Evolutionary conservation across 2,329 filamentous ascomycete genomes (phyloP).

Genomic region (Diplodia scrobiculata): DNA sequence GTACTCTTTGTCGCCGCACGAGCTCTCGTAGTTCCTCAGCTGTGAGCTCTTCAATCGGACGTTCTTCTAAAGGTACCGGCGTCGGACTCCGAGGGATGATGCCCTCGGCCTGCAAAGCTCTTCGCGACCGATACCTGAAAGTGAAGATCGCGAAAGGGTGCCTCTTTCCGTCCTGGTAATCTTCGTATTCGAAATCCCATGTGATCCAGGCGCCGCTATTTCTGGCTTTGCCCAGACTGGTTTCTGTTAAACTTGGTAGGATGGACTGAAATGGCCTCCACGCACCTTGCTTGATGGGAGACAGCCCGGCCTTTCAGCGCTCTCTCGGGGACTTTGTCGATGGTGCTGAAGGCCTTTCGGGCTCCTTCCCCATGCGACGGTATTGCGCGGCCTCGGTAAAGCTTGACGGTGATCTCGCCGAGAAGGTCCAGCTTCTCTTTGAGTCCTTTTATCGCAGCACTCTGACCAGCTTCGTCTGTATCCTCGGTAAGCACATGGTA

Average conservation of each 20-base stretch:
- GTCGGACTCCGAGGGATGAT: constrained; percentile 40
- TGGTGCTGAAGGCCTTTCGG: constrained; percentile 11
- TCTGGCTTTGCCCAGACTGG: constrained; percentile 7
- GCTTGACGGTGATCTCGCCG: constrained; percentile 15
- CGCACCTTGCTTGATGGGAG: constrained; percentile 34
- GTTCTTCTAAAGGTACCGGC: constrained; percentile 35
- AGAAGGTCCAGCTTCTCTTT: constrained; percentile 21
- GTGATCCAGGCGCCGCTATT: constrained; percentile 17
- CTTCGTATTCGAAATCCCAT: constrained; percentile 17
- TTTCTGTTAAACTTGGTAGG: not conserved
- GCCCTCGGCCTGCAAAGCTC: constrained; percentile 39
- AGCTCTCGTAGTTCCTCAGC: constrained; percentile 36
- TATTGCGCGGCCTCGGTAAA: constrained; percentile 11
- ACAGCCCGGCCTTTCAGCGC: constrained; percentile 34
- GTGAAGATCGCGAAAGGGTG: constrained; percentile 35
- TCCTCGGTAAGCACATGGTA: not conserved
- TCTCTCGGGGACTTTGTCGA: constrained; percentile 34
- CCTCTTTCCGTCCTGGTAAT: constrained; percentile 8
- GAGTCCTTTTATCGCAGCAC: constrained; percentile 7
- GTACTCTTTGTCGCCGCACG: constrained; percentile 33
- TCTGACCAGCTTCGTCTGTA: constrained; percentile 20
- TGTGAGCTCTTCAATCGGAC: constrained; percentile 34
- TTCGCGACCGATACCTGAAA: constrained; percentile 39
- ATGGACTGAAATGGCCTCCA: not conserved
- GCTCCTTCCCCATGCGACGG: constrained; percentile 6